These are phyloP conservation scores for Chionographis japonica DNA, from an alignment of 106 monocot genomes.

Conservation along the genomic window DNA sequence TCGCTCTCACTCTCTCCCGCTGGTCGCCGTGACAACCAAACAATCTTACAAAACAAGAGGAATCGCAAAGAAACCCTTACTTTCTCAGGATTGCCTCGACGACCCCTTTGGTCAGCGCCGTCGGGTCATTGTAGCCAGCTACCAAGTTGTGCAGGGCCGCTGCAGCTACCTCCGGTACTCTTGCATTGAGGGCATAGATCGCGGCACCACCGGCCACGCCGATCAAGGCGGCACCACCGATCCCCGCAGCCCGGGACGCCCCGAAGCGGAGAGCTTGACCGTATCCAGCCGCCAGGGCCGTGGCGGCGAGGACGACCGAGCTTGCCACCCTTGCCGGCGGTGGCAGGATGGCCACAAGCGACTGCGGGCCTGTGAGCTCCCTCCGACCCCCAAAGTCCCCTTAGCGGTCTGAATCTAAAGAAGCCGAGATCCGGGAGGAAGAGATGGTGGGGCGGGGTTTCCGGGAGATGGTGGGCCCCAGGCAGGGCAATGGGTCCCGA, in stretches of 20 bases:
- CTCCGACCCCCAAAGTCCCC: constrained; percentile 44
- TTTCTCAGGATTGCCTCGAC: constrained; percentile 51
- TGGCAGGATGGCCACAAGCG: constrained; percentile 39
- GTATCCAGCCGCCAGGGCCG: constrained; percentile 64
- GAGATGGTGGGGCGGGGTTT: no score
- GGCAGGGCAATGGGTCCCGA: no score
- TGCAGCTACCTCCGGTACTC: constrained; percentile 82
- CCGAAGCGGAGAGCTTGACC: constrained; percentile 56
- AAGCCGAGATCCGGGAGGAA: no score
- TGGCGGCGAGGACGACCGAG: constrained; percentile 46
- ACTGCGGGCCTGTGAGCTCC: constrained; percentile 58
- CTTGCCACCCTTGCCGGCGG: constrained; percentile 60
- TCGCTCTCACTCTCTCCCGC: no score
- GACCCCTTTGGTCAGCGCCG: constrained; percentile 51
- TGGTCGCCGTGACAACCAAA: no score
- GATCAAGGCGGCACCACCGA: constrained; percentile 58
- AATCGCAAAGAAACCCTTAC: constrained; percentile 33
- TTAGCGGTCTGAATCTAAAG: no score
- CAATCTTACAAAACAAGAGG: no score
- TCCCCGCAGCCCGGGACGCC: constrained; percentile 22
- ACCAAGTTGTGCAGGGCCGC: constrained; percentile 68
- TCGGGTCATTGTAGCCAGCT: constrained; percentile 61
- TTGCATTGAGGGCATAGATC: constrained; percentile 44
- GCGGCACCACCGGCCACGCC: constrained; percentile 57
- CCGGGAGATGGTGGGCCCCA: no score